Base-by-base conservation (phyloP, 805 yeast genomes). In the Candida jianshihensis region DNA sequence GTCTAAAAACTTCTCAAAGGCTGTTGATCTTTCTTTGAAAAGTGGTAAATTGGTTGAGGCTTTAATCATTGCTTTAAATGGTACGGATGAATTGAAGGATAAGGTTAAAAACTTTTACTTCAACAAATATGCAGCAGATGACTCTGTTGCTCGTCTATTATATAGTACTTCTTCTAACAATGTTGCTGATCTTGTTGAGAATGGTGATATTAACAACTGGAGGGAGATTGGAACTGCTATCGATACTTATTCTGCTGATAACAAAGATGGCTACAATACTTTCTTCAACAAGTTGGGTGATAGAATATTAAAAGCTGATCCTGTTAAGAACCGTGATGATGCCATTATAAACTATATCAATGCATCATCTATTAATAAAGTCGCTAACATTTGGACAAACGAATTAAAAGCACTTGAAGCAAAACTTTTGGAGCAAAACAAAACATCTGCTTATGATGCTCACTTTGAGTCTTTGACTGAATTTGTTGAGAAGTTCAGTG, bases 161-260 rank as follows among this genome's bases (percentile, higher is more conserved):
- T 80, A 78, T 60, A 73, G 78, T 34, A 71, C 78, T 12, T 68
- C 85, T 1, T 66, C 73, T 21, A 64, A 65, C 25, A 64, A 75
- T 44, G 63, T 72, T 67, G 36, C 61, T 21, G 97, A 90, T 56
- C 56, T 92, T 42, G 92, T 88, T 21, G 69, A 72, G 31, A 80
- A 89, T 53, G 82, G 84, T 21, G 82, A 84, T 51, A 77, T 89
- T 27, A 50, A 68, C 4, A 78, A 84, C 46, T 92, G 98, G 98
- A 81, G 76, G 48, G 80, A 78, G 30, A 77, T 84, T 47, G 85
- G 88, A n/a, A 66, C 73, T 30, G 71, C 87, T 13, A 72, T 89
- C 38, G 57, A 76, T 36, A 71, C 85, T 3, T 81, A 72, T 49
- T 56, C 71, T 30, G 18, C 31, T 11, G 44, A 61, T 15, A 71